Conservation (phyloP, 768 basidiomycete genomes). For the Roridomyces roridus region DNA sequence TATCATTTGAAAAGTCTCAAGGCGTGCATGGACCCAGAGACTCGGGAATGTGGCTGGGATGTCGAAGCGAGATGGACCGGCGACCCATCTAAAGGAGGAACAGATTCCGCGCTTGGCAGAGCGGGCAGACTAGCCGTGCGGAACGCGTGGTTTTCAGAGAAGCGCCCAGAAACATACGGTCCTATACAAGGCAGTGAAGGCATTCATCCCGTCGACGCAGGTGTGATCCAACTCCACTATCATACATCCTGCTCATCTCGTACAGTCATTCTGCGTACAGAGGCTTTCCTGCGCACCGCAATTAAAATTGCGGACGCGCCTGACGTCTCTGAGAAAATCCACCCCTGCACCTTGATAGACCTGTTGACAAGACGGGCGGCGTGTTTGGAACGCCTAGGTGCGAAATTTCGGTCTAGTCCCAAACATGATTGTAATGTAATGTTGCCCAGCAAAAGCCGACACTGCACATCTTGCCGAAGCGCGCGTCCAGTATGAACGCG, state of each 20-base stretch:
- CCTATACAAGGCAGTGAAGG: slow-evolving; percentile 21
- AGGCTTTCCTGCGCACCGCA: slow-evolving; percentile 57
- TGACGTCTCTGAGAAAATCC: slow-evolving; percentile 44
- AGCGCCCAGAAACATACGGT: slow-evolving; percentile 44
- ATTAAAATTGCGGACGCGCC: slow-evolving; percentile 51
- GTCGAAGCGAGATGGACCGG: slow-evolving; percentile 68
- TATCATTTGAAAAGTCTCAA: slow-evolving; percentile 51
- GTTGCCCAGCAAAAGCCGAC: no score
- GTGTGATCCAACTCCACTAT: no score
- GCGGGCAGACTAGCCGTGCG: slow-evolving; percentile 66
- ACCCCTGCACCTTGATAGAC: slow-evolving; percentile 56
- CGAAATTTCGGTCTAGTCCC: no score
- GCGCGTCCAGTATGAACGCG: slow-evolving; percentile 60
- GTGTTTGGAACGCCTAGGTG: slow-evolving; percentile 67
- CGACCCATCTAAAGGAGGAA: slow-evolving; percentile 59
- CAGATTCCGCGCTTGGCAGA: slow-evolving; percentile 73
- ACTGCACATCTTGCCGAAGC: slow-evolving; percentile 57
- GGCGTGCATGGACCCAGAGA: slow-evolving; percentile 49
- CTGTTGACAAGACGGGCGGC: slow-evolving; percentile 62
- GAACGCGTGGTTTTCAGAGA: slow-evolving; percentile 73
- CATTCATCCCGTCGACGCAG: slow-evolving; percentile 54
- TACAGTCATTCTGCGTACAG: slow-evolving; percentile 54
- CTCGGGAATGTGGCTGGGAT: slow-evolving; percentile 72
- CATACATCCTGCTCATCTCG: no score
- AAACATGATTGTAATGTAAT: no score